phyloP scores from a whole-genome alignment of 108 stramenopile species.

The Mediolabrus comicus region DNA sequence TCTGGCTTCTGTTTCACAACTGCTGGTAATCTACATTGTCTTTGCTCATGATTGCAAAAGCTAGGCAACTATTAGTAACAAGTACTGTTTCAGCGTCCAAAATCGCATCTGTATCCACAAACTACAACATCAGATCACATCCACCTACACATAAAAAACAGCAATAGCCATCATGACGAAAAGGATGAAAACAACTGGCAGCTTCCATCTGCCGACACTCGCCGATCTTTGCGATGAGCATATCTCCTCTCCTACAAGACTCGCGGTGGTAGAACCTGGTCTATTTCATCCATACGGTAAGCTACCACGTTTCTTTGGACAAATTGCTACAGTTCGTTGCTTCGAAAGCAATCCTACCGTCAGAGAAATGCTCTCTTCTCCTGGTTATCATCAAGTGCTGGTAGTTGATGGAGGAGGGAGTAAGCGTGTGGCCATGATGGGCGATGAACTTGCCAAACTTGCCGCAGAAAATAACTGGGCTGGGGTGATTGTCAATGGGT shows the following conservation, averaged over 20 bases:
- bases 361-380: conserved; percentile 39
- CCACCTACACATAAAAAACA: not conserved
- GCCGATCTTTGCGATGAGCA: conserved; percentile 70
- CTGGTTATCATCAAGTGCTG: conserved; percentile 55
- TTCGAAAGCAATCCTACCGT: conserved; percentile 74
- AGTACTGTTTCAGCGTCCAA: no score
- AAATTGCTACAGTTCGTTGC: conserved; percentile 68
- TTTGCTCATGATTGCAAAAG: not conserved
- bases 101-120: no score
- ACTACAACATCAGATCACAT: no score
- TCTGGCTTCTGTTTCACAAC: no score
- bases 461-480: conserved; percentile 59
- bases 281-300: conserved; percentile 58
- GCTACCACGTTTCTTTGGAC: conserved; percentile 49
- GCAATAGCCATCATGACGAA: not conserved
- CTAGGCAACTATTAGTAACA: not conserved
- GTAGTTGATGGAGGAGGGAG: conserved; percentile 72
- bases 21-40: no score
- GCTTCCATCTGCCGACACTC: conserved; percentile 29
- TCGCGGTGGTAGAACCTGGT: conserved; percentile 55
- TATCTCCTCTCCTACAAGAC: conserved; percentile 43
- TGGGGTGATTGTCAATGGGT: conserved; percentile 70
- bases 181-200: not conserved
- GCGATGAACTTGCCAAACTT: conserved; percentile 62
- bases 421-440: conserved; percentile 61